Evolutionary conservation across 75 land plant species (phyloP).

Genomic region (Chamaecyparis obtusa): DNA sequence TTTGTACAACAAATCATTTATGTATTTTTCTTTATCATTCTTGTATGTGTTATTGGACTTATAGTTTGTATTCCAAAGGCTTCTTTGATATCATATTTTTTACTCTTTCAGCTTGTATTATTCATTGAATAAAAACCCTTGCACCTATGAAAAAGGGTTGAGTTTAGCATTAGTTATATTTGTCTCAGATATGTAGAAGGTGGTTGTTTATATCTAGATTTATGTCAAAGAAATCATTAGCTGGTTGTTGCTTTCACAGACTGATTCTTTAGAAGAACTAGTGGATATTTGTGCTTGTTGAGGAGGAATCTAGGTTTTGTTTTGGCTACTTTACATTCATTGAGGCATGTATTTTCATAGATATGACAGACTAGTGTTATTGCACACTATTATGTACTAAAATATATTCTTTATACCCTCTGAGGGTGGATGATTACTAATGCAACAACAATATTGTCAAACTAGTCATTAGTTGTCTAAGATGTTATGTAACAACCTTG

Average conservation of each 20-base stretch:
- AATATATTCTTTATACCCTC: not conserved
- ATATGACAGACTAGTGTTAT: not conserved
- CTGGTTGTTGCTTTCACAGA: constrained; percentile 7
- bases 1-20: too few relatives aligned
- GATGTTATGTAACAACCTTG: not conserved
- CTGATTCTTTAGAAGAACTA: constrained; percentile 52
- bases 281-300: constrained; percentile 57
- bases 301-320: not conserved
- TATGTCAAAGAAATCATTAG: not conserved
- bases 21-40: too few relatives aligned
- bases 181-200: not conserved
- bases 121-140: not conserved
- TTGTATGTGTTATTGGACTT: too few relatives aligned
- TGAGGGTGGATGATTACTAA: not conserved
- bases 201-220: not conserved
- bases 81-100: too few relatives aligned
- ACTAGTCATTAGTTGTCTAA: not conserved
- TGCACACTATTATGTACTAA: not conserved
- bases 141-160: not conserved
- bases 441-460: not conserved
- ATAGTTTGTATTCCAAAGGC: too few relatives aligned
- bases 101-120: too few relatives aligned
- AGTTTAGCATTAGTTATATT: not conserved
- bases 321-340: not conserved
- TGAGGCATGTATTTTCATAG: not conserved